Conservation (phyloP, 139 green algal species). For the Micractinium conductrix region DNA sequence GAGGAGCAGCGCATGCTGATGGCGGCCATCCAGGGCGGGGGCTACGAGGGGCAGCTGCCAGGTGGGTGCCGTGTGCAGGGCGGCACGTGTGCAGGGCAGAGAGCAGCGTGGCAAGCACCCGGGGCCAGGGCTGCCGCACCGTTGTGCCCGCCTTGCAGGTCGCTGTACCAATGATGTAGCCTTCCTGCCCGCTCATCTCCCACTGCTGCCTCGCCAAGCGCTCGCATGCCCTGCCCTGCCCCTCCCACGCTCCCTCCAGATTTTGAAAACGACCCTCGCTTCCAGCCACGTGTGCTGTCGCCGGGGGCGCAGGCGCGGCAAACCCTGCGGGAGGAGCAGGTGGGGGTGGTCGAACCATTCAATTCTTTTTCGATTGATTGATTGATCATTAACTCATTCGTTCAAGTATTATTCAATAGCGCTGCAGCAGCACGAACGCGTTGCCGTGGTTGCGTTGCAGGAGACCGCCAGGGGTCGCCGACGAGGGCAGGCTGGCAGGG, state of each 20-base stretch:
- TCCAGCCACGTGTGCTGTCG: constrained; percentile 24
- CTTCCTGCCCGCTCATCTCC: not conserved
- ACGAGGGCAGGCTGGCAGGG: too few relatives aligned
- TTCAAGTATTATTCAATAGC: too few relatives aligned
- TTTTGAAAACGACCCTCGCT: constrained; percentile 21
- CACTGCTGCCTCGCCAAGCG: not conserved
- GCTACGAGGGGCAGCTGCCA: constrained; percentile 36
- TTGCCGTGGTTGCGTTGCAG: too few relatives aligned
- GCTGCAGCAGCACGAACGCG: too few relatives aligned
- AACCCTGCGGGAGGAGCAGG: constrained; percentile 43
- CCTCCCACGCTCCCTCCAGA: not conserved
- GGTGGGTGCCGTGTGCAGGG: not conserved
- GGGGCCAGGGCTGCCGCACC: too few relatives aligned
- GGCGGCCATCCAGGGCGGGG: constrained; percentile 40
- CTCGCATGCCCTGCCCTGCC: not conserved
- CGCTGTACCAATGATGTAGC: too few relatives aligned
- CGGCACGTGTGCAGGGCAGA: not conserved
- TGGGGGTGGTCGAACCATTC: too few relatives aligned
- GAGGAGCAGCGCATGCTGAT: constrained; percentile 57
- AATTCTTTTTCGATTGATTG: too few relatives aligned
- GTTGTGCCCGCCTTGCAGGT: too few relatives aligned
- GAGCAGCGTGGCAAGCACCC: too few relatives aligned
- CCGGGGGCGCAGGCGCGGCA: constrained; percentile 37
- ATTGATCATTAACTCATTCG: too few relatives aligned
- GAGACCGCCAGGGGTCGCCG: too few relatives aligned